A percentile compares a stretch with the other conserved stretches of the same genome.
phyloP scores from a whole-genome alignment of 495 filamentous ascomycete species.

The Geopyxis carbonaria region DNA sequence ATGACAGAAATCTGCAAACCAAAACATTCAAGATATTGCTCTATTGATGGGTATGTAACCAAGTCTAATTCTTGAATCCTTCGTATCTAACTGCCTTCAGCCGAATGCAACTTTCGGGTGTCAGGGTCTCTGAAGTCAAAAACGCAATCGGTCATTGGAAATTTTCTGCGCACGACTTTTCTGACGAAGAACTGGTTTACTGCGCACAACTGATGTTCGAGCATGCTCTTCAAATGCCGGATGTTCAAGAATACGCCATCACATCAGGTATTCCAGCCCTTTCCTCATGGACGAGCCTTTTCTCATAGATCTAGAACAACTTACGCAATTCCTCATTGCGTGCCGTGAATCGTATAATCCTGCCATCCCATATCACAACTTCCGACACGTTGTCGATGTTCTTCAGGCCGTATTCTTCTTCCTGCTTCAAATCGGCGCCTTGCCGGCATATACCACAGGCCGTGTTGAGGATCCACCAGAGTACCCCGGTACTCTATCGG shows the following conservation, averaged over 20 bases:
- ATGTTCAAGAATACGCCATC: slow-evolving; percentile 62
- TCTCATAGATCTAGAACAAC: slow-evolving; percentile 35
- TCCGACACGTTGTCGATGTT: slow-evolving; percentile 91
- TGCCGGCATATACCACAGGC: slow-evolving; percentile 42
- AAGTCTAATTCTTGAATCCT: neutral
- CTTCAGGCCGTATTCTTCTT: slow-evolving; percentile 88
- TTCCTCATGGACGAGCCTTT: neutral
- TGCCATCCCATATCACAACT: slow-evolving; percentile 98
- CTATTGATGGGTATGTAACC: too few relatives aligned
- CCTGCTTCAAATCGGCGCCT: slow-evolving; percentile 59
- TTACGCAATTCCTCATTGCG: slow-evolving; percentile 65
- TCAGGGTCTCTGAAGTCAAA: slow-evolving; percentile 35
- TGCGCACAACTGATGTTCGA: slow-evolving; percentile 69
- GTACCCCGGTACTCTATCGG: slow-evolving; percentile 39
- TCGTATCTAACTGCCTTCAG: slow-evolving; percentile 11
- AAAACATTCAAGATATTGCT: too few relatives aligned
- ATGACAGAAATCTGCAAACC: slow-evolving; percentile 83
- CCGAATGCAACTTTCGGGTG: slow-evolving; percentile 18
- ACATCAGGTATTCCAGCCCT: slow-evolving; percentile 40
- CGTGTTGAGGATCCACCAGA: neutral
- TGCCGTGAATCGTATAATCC: slow-evolving; percentile 78
- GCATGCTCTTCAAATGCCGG: slow-evolving; percentile 69
- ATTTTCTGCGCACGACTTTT: slow-evolving; percentile 76
- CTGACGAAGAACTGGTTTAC: slow-evolving; percentile 72
- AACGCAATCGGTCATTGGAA: slow-evolving; percentile 61